Percentiles rank a stretch among this genome's conserved stretches.
phyloP scores from a whole-genome alignment of 192 early-diverging fungal species.

The Entrophospora sp. region DNA sequence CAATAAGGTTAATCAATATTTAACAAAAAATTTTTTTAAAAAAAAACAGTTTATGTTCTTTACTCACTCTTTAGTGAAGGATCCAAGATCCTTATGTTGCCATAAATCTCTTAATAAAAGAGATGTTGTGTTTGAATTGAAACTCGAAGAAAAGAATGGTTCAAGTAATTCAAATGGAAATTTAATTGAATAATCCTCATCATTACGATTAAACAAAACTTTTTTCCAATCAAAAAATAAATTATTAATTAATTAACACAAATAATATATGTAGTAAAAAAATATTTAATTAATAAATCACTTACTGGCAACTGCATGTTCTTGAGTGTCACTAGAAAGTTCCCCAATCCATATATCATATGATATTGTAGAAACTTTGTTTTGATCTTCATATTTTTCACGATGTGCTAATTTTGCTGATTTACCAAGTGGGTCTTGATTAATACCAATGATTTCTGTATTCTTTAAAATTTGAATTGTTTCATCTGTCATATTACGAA shows the following conservation, averaged over 20 bases:
- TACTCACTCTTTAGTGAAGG: background rate
- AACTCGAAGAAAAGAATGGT: background rate
- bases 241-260: background rate
- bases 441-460: constrained; percentile 47
- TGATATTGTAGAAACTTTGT: too few species aligned
- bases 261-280: background rate
- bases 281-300: background rate
- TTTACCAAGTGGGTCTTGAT: constrained; percentile 50
- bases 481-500: constrained; percentile 25
- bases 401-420: background rate
- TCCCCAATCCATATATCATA: background rate
- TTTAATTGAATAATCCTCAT: background rate
- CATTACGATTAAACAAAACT: background rate
- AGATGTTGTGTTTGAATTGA: background rate
- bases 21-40: background rate
- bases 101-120: background rate
- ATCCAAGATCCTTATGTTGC: background rate
- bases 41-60: background rate
- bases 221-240: background rate
- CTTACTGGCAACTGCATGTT: background rate
- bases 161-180: background rate
- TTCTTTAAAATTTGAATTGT: constrained; percentile 34
- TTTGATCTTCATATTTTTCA: background rate
- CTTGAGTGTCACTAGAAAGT: background rate
- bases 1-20: background rate